Base-by-base conservation (phyloP, 441 rosid genomes). In the Jatropha multifida region DNA sequence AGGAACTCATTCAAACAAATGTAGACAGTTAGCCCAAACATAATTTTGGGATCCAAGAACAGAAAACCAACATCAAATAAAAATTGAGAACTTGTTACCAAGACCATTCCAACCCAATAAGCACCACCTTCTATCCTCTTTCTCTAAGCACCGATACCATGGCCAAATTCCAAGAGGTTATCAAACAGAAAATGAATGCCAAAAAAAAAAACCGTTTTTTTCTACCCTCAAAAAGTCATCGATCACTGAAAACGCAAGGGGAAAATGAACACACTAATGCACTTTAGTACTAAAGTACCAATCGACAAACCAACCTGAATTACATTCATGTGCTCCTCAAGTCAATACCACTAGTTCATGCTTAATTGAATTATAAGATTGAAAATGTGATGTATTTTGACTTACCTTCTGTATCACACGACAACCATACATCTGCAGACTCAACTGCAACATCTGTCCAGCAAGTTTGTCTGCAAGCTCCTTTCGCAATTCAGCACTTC, bases 391-490 rank as follows among this genome's bases (percentile, higher is more conserved):
- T 62, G 15, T 11, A 68, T 65, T 54, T 38, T 40, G 52, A 67
- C 42, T 69, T 80, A 90, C 97, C 94, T 92, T 92, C 75, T 92
- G 97, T 72, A 92, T 92, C 20, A 92, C 95, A 18, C 97, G 90
- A 68, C 97, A 92, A 56, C 95, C 97, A 74, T 92, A 92, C 94
- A 92, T 92, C 86, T 90, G 97, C 73, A 90, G 75, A 78, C 95
- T 92, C 71, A 87, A 81, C 54, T 85, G 86, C 77, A 92, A 73
- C 70, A 92, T 85, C 77, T 88, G 90, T 71, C 92, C 92, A 76
- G 83, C 72, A 77, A 92, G 91, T 72, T 89, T 87, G 78, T 85
- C 80, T 3, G 94, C 97, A 54, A 92, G 90, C 63, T 90, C 92
- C 79, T 83, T 88, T 56, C 90, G 82, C 83, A 89, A 95, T 54